phyloP scores from a whole-genome alignment of 192 early-diverging fungal species.

The Gryganskiella cystojenkinii region DNA sequence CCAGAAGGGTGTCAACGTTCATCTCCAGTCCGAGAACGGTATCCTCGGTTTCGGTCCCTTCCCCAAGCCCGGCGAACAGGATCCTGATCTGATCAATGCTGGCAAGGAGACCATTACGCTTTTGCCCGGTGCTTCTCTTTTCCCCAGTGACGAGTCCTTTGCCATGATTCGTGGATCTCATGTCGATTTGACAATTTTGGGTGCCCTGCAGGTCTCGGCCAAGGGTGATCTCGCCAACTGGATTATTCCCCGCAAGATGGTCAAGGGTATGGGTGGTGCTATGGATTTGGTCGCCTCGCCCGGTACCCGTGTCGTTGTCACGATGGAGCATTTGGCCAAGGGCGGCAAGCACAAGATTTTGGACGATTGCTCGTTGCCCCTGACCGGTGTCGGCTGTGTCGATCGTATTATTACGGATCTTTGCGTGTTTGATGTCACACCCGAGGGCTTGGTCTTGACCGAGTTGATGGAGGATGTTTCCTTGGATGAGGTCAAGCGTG shows the following conservation, averaged over 20 bases:
- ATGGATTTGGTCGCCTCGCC: constrained; percentile 83
- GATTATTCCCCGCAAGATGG: constrained; percentile 88
- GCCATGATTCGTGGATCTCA: constrained; percentile 85
- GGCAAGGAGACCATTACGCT: constrained; percentile 85
- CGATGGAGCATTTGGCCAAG: constrained; percentile 67
- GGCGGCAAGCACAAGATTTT: constrained; percentile 81
- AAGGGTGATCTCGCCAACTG: constrained; percentile 85
- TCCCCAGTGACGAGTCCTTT: constrained; percentile 82
- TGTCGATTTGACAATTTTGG: constrained; percentile 80
- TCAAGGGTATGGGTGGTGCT: constrained; percentile 88
- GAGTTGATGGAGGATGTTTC: constrained; percentile 72
- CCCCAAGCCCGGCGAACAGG: constrained; percentile 75
- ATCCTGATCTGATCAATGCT: constrained; percentile 85
- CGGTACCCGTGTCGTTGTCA: constrained; percentile 79
- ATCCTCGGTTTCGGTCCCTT: constrained; percentile 82
- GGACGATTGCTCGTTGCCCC: constrained; percentile 72
- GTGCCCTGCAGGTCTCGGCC: constrained; percentile 81
- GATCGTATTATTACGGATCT: constrained; percentile 73
- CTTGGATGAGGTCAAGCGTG: constrained; percentile 71
- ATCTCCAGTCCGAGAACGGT: constrained; percentile 85
- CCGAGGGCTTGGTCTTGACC: constrained; percentile 67
- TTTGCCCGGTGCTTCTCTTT: constrained; percentile 73
- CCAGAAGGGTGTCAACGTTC: constrained; percentile 72
- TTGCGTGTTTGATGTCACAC: constrained; percentile 75
- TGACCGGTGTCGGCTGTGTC: constrained; percentile 77